These are phyloP conservation scores for Jasminum sambac DNA, from an alignment of 257 asterid genomes.

Conservation along the genomic window DNA sequence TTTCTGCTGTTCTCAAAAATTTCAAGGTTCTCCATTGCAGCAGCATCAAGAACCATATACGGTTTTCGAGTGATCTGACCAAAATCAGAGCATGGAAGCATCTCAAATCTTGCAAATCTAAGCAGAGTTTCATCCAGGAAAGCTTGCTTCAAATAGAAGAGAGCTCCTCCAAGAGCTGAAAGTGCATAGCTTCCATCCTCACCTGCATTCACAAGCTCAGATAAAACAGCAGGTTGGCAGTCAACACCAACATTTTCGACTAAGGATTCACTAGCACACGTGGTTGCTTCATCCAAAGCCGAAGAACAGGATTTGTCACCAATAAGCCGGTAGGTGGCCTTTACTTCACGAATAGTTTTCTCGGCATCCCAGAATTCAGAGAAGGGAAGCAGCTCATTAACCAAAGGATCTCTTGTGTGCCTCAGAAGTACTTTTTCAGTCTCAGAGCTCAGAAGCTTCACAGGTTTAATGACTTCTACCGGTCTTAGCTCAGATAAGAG, in stretches of 20 bases:
- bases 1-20: slow-evolving; percentile 88
- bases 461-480: slow-evolving; percentile 88
- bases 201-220: slow-evolving; percentile 63
- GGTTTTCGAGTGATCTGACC: slow-evolving; percentile 61
- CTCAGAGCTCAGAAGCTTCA: slow-evolving; percentile 78
- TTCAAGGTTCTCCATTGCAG: slow-evolving; percentile 96
- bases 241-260: slow-evolving; percentile 35
- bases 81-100: slow-evolving; percentile 78
- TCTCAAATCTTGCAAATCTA: slow-evolving; percentile 83
- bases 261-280: slow-evolving; percentile 33
- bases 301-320: slow-evolving; percentile 36
- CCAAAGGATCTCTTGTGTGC: slow-evolving; percentile 79
- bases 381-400: slow-evolving; percentile 79
- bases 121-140: slow-evolving; percentile 82
- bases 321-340: slow-evolving; percentile 44
- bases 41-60: slow-evolving; percentile 90
- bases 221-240: slow-evolving; percentile 62
- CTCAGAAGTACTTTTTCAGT: slow-evolving; percentile 75
- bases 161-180: slow-evolving; percentile 91
- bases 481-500: slow-evolving; percentile 92
- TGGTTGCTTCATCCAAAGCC: slow-evolving; percentile 32
- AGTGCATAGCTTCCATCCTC: slow-evolving; percentile 85
- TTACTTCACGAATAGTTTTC: slow-evolving; percentile 70
- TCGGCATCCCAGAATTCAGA: slow-evolving; percentile 96
- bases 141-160: slow-evolving; percentile 88